These are phyloP conservation scores for Leucosporidium scottii DNA, from an alignment of 768 basidiomycete species.

Conservation along the genomic window DNA sequence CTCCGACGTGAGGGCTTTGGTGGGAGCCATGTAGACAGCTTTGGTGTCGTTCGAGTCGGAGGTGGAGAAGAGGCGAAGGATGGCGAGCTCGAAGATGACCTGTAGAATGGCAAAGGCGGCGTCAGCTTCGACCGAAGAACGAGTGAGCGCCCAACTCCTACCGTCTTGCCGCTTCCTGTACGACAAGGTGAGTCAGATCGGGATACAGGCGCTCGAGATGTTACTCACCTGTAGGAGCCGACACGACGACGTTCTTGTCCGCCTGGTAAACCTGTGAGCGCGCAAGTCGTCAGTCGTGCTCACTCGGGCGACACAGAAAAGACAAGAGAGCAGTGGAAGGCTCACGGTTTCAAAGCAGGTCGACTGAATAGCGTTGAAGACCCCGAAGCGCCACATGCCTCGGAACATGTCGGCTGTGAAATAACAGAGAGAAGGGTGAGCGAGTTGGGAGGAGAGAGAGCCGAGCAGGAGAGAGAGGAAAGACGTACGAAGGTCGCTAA, in stretches of 20 bases:
- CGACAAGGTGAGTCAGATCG: not conserved
- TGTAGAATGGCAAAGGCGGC: not conserved
- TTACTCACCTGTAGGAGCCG: slow-evolving; percentile 63
- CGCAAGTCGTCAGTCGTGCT: not conserved
- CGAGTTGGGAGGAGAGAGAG: not conserved
- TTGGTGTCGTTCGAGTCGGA: slow-evolving; percentile 45
- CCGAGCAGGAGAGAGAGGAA: not conserved
- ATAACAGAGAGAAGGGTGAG: not conserved
- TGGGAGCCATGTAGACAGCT: slow-evolving; percentile 65
- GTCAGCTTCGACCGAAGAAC: not conserved
- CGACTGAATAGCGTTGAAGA: slow-evolving; percentile 89
- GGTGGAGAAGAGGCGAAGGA: slow-evolving; percentile 61
- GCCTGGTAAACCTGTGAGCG: slow-evolving; percentile 36
- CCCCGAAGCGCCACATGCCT: slow-evolving; percentile 73
- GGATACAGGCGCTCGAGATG: not conserved
- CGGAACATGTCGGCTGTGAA: slow-evolving; percentile 69
- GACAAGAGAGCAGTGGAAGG: not conserved
- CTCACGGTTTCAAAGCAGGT: slow-evolving; percentile 68
- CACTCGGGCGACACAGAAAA: slow-evolving; percentile 45
- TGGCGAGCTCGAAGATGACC: slow-evolving; percentile 83
- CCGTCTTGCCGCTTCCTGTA: slow-evolving; percentile 75
- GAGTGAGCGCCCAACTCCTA: not conserved
- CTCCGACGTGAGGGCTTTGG: slow-evolving; percentile 80
- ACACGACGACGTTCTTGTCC: slow-evolving; percentile 44
- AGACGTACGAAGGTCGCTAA: slow-evolving; percentile 20